Base-by-base conservation (phyloP, 495 filamentous ascomycete genomes). In the Symbiotaphrina buchneri region DNA sequence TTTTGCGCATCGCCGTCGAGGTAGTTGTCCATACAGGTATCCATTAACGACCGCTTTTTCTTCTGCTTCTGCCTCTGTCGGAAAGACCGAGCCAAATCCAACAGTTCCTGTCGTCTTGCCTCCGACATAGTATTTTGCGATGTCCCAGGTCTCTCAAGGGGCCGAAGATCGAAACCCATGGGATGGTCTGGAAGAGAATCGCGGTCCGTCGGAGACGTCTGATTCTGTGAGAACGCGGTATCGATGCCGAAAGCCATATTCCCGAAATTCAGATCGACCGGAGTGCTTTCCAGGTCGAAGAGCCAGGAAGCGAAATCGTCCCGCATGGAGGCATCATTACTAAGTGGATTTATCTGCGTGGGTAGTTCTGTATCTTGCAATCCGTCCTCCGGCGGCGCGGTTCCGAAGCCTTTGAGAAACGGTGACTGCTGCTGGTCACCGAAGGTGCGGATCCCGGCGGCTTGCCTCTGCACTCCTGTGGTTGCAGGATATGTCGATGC, bases 241-340 rank as follows among this genome's bases (percentile, higher is more conserved):
- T 10, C 28, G 11, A 19, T 19, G 18, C n/a, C 1, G 18, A 10
- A 19, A 3, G 21, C 21, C 15, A 32, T 23, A 21, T 30, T 35
- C n/a, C n/a, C n/a, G 58, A 47, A 42, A 56, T 52, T 11, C 45
- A 46, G 11, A 44, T n/a, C n/a, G n/a, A n/a, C n/a, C n/a, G n/a
- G n/a, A n/a, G n/a, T n/a, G n/a, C n/a, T n/a, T n/a, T n/a, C n/a
- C n/a, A n/a, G n/a, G n/a, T n/a, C n/a, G n/a, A 95, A 92, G 15
- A 94, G 55, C 62, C 78, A 93, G 11, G 78, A 75, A 21, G 85
- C 71, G 48, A 93, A 93, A 47, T 91, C 83, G 42, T 92, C 85
- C 5, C 80, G 74, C 55, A 92, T 81, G 13, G 73, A n/a, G n/a
- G n/a, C n/a, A n/a, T n/a, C n/a, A n/a, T n/a, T n/a, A n/a, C n/a